Base-by-base conservation (phyloP, 106 monocot species). In the Dendrobium nobile region DNA sequence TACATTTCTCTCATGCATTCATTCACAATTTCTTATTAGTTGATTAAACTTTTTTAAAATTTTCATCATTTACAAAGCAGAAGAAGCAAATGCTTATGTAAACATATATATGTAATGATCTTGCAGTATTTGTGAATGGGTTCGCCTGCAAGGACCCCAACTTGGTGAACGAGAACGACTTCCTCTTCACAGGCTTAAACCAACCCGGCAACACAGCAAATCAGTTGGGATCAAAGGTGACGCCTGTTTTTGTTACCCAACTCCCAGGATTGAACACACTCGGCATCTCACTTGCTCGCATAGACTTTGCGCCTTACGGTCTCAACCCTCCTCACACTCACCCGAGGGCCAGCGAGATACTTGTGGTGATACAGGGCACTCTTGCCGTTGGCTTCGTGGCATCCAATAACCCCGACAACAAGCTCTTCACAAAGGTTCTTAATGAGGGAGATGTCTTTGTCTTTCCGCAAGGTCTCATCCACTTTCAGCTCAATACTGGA, bases 321-420 rank as follows among this genome's bases (percentile, higher is more conserved):
- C 94, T 92, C 20, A 90, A 92, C 13, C 41, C 94, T 24, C 94
- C 97, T 10, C 97, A 97, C 94, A 91, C 89, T 51, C 97, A 97
- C 87, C 97, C 97, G 2, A 86, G 28, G 9, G 94, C 75, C 24
- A 80, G 75, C 24, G 94, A 97, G 90, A 4, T 94, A 7, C 87
- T 97, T 7, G 9, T 91, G 10, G 92, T 97, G 47, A 75, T 78
- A 19, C 64, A 89, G 56, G 94, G 97, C 15, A 2, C 0, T 19
- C 85, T 97, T 80, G 7, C 18, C 17, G 92, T 89, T 40, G 97
- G 97, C 15, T 97, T 97, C 84, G 80, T 97, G 56, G 67, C 83
- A 16, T 91, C 89, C 6, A 72, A 80, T 17, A 37, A 37, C 37
- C 67, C 44, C 0, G 28, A 88, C 16, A 91, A 93, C 82, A 37